These are phyloP conservation scores for Solanum chilense DNA, from an alignment of 257 asterid genomes.

Conservation along the genomic window DNA sequence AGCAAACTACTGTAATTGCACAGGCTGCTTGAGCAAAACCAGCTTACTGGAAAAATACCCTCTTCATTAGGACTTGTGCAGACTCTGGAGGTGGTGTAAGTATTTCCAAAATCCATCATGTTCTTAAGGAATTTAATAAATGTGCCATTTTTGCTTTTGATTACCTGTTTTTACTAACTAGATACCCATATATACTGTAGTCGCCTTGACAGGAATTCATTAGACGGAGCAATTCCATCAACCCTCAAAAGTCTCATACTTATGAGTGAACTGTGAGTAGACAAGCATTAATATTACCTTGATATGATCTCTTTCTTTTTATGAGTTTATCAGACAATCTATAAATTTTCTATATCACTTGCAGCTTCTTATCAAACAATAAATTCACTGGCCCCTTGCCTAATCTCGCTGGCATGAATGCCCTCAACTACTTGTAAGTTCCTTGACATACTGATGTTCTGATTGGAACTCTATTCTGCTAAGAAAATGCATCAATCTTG, in stretches of 20 bases:
- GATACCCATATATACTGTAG: neutral
- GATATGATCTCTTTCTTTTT: neutral
- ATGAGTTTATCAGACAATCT: neutral
- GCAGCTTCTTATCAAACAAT: constrained; percentile 5
- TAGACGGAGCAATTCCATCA: constrained; percentile 14
- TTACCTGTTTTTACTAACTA: neutral
- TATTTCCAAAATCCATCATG: neutral
- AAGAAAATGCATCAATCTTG: neutral
- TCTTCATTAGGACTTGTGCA: constrained; percentile 6
- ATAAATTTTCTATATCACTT: neutral
- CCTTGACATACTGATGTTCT: neutral
- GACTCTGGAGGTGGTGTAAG: constrained; percentile 24
- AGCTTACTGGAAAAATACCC: constrained; percentile 14
- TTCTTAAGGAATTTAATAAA: neutral
- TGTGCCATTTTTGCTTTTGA: neutral
- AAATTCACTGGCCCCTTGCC: constrained; percentile 6
- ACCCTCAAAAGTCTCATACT: neutral
- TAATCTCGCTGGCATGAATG: neutral
- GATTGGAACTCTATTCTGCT: neutral
- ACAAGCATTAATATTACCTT: neutral
- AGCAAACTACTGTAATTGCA: neutral
- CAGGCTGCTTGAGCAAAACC: constrained; percentile 12
- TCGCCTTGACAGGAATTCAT: constrained; percentile 15
- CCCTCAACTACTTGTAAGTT: neutral
- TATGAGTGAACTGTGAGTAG: neutral